Evolutionary conservation across 2,329 filamentous ascomycete genomes (phyloP).

Genomic region (Neopestalotiopsis sp.): DNA sequence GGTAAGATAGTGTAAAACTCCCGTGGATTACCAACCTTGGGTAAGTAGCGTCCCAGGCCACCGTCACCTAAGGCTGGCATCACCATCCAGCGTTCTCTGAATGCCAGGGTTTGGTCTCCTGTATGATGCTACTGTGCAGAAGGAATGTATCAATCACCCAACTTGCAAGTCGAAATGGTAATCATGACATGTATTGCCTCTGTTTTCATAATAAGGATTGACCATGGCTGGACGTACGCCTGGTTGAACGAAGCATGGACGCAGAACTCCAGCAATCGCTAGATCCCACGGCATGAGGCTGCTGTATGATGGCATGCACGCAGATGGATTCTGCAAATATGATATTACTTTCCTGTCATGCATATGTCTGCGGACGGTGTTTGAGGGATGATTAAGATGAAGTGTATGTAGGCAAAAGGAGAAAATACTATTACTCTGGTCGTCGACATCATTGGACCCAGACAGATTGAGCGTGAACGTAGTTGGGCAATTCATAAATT

Average conservation of each 20-base stretch:
- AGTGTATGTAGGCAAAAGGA: background rate
- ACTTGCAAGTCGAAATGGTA: background rate
- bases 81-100: background rate
- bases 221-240: no score
- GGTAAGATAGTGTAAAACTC: background rate
- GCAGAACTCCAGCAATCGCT: background rate
- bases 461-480: background rate
- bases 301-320: background rate
- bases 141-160: background rate
- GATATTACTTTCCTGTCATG: background rate
- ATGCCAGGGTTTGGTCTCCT: constrained; percentile 7
- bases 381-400: background rate
- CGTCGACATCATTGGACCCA: background rate
- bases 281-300: background rate
- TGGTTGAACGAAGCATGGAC: background rate
- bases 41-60: background rate
- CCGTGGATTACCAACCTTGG: background rate
- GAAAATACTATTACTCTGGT: background rate
- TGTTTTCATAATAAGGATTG: background rate
- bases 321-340: background rate
- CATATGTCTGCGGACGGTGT: background rate
- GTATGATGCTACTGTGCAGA: constrained; percentile 7
- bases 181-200: constrained; percentile 3
- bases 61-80: background rate
- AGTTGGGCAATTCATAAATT: background rate